These are phyloP conservation scores for Trichoderma cornu-damae DNA, from an alignment of 2,329 filamentous ascomycete species.

Conservation along the genomic window DNA sequence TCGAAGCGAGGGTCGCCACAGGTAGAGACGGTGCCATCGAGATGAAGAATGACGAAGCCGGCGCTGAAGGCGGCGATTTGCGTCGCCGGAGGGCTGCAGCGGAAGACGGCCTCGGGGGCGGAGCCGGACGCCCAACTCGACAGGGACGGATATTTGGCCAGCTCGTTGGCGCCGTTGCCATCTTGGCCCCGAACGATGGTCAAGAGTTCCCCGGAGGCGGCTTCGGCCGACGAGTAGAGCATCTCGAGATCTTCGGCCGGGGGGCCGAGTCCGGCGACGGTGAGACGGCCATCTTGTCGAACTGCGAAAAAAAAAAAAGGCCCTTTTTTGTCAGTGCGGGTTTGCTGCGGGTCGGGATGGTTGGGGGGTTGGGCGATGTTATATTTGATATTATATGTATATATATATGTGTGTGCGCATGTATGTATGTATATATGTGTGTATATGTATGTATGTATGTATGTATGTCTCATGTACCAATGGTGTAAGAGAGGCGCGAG, in stretches of 20 bases:
- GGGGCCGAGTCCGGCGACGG: conserved; percentile 24
- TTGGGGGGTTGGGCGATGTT: not conserved
- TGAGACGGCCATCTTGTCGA: conserved; percentile 20
- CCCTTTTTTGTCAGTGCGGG: conserved; percentile 3
- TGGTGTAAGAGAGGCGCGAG: conserved; percentile 41
- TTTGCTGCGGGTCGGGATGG: not conserved
- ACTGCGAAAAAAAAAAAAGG: too few relatives aligned
- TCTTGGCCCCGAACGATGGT: not conserved
- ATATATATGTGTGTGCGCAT: too few relatives aligned
- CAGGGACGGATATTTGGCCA: conserved; percentile 26
- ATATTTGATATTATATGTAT: too few relatives aligned
- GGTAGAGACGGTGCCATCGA: conserved; percentile 44
- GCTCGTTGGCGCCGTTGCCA: conserved; percentile 1
- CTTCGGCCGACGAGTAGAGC: conserved; percentile 16
- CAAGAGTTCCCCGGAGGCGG: conserved; percentile 22
- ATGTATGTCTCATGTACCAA: conserved; percentile 43
- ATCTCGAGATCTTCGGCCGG: not conserved
- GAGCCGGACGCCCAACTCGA: conserved; percentile 19
- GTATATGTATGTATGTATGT: too few relatives aligned
- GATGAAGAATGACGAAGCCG: conserved; percentile 45
- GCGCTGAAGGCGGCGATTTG: conserved; percentile 46
- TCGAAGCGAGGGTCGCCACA: conserved; percentile 56
- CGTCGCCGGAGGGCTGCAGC: conserved; percentile 26
- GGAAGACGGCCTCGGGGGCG: conserved; percentile 22
- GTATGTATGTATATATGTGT: too few relatives aligned